Evolutionary conservation across 2,329 filamentous ascomycete genomes (phyloP), one percentile per base, ranked within the genome.

Genomic region (Didymellaceae sp.): DNA sequence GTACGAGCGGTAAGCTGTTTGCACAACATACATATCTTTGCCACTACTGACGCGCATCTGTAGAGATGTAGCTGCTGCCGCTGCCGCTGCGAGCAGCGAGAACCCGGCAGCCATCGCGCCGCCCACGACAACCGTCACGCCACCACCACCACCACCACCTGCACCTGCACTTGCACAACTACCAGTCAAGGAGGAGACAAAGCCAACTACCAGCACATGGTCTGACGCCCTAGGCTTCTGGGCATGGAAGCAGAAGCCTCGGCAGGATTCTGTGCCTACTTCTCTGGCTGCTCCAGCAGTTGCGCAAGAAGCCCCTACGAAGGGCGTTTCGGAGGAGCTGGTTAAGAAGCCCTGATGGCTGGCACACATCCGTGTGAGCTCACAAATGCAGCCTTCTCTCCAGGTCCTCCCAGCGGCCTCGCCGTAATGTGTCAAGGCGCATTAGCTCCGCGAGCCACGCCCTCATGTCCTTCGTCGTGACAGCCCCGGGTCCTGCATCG

Each of bases 361-460:
- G 14, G 21, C 34, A 16, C 40, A 24, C 31, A 21, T 28, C 38
- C 10, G 2, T 24, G 32, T 38, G 26, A 26, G 35, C 26, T 67
- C 52, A 78, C 39, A 78, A 50, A 63, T 71, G 66, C 56, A 81
- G 63, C 58, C 65, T 73, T 53, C 71, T 76, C 68, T 86, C 83
- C 53, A 91, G 67, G 68, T 95, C 90, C 14, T 80, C 68, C 91
- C 91, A 96, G 59, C 91, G 80, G 11, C 89, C 88, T 35, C 75
- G 82, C 56, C 91, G 82, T 72, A 92, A 80, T 3, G 87, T 86
- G 75, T 96, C 91, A 20, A 95, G 74, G 57, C 80, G 78, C 66
- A 82, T 83, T 64, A 96, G 70, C 67, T 84, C 83, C 13, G 74
- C 75, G 24, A 96, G 73, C 89, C 75, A 84, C 34, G 39, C 59